Percentiles rank a stretch among this genome's conserved stretches.
phyloP scores from a whole-genome alignment of 345 rosid species.

The Eucalyptus marginata region DNA sequence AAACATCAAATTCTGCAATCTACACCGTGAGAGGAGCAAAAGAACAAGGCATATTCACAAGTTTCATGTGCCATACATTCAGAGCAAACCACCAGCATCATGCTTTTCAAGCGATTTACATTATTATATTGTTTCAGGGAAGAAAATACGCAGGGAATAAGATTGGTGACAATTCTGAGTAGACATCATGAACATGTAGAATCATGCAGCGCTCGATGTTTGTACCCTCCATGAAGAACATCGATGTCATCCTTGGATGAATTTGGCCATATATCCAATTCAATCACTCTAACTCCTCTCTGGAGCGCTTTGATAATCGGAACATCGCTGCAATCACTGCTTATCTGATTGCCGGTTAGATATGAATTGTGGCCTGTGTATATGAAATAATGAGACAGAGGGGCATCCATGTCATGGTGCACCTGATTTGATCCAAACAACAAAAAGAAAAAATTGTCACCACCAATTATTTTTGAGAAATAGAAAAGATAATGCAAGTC shows the following conservation, averaged over 20 bases:
- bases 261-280: constrained; percentile 79
- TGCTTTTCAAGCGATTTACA: neutral
- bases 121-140: neutral
- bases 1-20: neutral
- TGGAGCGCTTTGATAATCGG: constrained; percentile 54
- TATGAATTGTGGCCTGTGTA: constrained; percentile 88
- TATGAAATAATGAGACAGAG: constrained; percentile 66
- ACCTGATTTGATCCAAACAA: constrained; percentile 17
- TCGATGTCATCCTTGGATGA: constrained; percentile 27
- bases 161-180: neutral
- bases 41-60: neutral
- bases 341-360: constrained; percentile 71
- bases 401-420: constrained; percentile 60
- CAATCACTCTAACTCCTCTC: constrained; percentile 70
- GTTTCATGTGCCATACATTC: neutral
- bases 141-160: neutral
- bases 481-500: neutral
- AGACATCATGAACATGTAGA: neutral
- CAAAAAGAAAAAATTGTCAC: neutral
- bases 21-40: neutral
- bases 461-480: neutral
- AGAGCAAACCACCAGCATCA: neutral
- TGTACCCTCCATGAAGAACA: constrained; percentile 83
- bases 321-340: constrained; percentile 45
- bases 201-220: neutral